phyloP scores from a whole-genome alignment of 2,329 filamentous ascomycete species.

The Claviceps africana region DNA sequence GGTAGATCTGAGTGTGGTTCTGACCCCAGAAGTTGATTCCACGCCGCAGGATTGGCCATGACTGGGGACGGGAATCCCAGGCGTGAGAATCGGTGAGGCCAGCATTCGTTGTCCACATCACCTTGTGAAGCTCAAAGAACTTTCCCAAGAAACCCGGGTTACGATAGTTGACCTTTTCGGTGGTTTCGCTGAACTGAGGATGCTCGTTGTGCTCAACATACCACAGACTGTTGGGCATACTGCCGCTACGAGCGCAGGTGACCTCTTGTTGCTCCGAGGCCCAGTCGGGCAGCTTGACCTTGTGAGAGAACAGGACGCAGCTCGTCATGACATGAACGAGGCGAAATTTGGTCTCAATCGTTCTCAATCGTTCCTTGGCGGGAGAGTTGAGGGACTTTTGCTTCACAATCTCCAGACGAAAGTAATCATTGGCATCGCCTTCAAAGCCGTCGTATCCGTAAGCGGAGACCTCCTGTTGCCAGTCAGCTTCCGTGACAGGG shows the following conservation, averaged over 20 bases:
- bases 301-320: slow-evolving; percentile 93
- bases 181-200: slow-evolving; percentile 55
- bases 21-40: slow-evolving; percentile 99
- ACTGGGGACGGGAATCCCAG: slow-evolving; percentile 89
- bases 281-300: slow-evolving; percentile 97
- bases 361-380: slow-evolving; percentile 75
- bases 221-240: slow-evolving; percentile 92
- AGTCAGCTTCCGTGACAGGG: slow-evolving; percentile 74
- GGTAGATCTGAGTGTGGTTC: slow-evolving; percentile 86
- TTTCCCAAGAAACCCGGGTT: slow-evolving; percentile 94
- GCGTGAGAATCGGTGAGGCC: slow-evolving; percentile 92
- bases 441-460: slow-evolving; percentile 96
- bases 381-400: slow-evolving; percentile 64
- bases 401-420: slow-evolving; percentile 90
- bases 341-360: slow-evolving; percentile 93
- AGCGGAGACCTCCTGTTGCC: slow-evolving; percentile 92
- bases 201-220: slow-evolving; percentile 89
- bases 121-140: slow-evolving; percentile 91
- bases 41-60: slow-evolving; percentile 81
- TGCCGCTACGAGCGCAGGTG: slow-evolving; percentile 86
- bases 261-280: slow-evolving; percentile 97
- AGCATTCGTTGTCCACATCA: slow-evolving; percentile 98
- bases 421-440: slow-evolving; percentile 91
- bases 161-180: slow-evolving; percentile 92
- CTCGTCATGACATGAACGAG: slow-evolving; percentile 95